Percentiles rank a stretch among this genome's conserved stretches.
Evolutionary conservation across 176 grass and related monocot species (phyloP).

Genomic region (Cenchrus purpureus): DNA sequence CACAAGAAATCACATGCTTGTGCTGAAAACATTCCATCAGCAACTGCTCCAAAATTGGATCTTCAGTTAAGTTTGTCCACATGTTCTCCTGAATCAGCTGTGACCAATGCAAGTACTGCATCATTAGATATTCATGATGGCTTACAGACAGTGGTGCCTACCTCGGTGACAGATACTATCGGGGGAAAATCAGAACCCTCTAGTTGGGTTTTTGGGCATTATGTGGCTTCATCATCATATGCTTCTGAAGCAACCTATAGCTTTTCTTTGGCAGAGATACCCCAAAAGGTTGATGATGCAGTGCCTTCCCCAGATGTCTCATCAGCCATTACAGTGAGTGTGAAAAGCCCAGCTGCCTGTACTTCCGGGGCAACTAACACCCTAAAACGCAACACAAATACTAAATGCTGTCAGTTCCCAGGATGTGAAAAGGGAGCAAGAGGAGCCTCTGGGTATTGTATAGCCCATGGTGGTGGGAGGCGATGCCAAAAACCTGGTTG

Average conservation of each 20-base stretch:
- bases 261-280: constrained; percentile 40
- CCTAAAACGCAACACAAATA: constrained; percentile 33
- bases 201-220: constrained; percentile 46
- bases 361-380: constrained; percentile 48
- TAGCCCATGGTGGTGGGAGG: constrained; percentile 76
- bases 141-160: neutral
- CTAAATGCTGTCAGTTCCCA: constrained; percentile 68
- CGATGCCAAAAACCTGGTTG: constrained; percentile 72
- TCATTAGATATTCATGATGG: constrained; percentile 12
- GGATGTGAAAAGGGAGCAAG: constrained; percentile 81
- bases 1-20: constrained; percentile 43
- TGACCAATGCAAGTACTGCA: constrained; percentile 21
- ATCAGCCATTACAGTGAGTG: constrained; percentile 36
- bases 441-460: constrained; percentile 73
- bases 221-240: constrained; percentile 26
- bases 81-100: constrained; percentile 47
- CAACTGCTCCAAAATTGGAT: constrained; percentile 33
- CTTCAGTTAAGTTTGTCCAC: constrained; percentile 66
- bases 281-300: constrained; percentile 36
- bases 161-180: neutral
- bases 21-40: neutral
- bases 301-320: constrained; percentile 38
- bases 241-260: constrained; percentile 25
- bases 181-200: constrained; percentile 41
- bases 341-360: constrained; percentile 57